Evolutionary conservation across 2,329 filamentous ascomycete genomes (phyloP).

Genomic region (Cercospora sp.): DNA sequence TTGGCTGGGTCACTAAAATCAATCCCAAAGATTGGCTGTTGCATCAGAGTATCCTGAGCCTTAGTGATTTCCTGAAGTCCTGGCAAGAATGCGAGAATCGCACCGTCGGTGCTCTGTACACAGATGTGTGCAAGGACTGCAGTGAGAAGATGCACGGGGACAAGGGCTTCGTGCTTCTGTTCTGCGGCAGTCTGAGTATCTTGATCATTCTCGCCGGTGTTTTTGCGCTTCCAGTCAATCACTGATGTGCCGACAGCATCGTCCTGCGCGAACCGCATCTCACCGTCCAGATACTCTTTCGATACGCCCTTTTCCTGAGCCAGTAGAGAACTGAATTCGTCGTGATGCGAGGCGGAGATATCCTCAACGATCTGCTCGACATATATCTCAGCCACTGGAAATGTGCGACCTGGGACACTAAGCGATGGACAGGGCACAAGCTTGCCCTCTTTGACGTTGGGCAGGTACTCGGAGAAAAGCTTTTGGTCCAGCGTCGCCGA

Average conservation of each 20-base stretch:
- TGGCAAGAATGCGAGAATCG: conserved; percentile 54
- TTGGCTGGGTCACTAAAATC: conserved; percentile 45
- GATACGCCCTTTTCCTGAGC: conserved; percentile 5
- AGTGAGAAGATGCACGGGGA: conserved; percentile 48
- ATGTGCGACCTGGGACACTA: conserved; percentile 48
- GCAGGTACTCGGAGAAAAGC: conserved; percentile 50
- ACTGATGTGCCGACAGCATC: conserved; percentile 19
- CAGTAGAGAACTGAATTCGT: conserved; percentile 23
- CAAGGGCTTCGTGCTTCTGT: conserved; percentile 42
- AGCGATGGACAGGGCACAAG: conserved; percentile 44
- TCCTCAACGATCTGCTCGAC: conserved; percentile 45
- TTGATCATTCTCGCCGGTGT: conserved; percentile 31
- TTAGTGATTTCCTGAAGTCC: conserved; percentile 46
- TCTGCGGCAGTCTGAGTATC: conserved; percentile 22
- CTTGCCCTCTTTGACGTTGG: conserved; percentile 36
- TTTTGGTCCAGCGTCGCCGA: conserved; percentile 52
- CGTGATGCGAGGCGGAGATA: conserved; percentile 32
- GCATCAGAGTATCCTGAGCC: conserved; percentile 36
- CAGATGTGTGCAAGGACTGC: conserved; percentile 51
- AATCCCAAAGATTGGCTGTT: conserved; percentile 38
- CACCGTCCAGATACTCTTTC: conserved; percentile 29
- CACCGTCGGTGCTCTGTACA: conserved; percentile 45
- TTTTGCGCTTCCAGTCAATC: conserved; percentile 46
- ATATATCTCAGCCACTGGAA: conserved; percentile 47
- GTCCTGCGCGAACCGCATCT: conserved; percentile 26